phyloP scores from a whole-genome alignment of 768 basidiomycete species.

The Boletus vermiculosoides region DNA sequence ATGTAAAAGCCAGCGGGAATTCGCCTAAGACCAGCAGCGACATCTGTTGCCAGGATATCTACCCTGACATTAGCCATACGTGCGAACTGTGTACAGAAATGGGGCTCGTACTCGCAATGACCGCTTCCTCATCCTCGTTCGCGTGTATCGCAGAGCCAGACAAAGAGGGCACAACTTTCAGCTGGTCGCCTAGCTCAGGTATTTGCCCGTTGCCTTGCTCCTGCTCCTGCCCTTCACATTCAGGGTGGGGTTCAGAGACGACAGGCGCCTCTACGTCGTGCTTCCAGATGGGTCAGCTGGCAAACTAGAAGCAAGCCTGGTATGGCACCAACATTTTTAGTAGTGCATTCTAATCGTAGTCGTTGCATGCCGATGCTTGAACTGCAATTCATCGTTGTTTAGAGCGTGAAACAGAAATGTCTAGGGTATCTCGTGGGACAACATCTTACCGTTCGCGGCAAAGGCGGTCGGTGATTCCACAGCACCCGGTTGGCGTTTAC shows the following conservation, averaged over 20 bases:
- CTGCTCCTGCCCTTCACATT: background rate
- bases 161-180: background rate
- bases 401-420: no score
- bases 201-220: background rate
- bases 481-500: no score
- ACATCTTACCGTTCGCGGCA: no score
- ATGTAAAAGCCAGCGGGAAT: background rate
- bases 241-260: background rate
- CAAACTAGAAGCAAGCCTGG: background rate
- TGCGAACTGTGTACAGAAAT: background rate
- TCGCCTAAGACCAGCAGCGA: background rate
- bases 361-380: no score
- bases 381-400: no score
- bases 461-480: no score
- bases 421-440: no score
- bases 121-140: background rate
- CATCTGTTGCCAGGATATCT: constrained; percentile 1
- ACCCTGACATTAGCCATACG: background rate
- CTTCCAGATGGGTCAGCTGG: background rate
- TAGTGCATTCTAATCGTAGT: no score
- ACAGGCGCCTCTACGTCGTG: background rate
- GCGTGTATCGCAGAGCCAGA: background rate
- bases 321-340: no score
- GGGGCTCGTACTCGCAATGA: background rate
- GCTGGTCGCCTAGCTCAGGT: no score